phyloP scores from a whole-genome alignment of 805 yeast species.

The Wickerhamomyces strasburgensis region DNA sequence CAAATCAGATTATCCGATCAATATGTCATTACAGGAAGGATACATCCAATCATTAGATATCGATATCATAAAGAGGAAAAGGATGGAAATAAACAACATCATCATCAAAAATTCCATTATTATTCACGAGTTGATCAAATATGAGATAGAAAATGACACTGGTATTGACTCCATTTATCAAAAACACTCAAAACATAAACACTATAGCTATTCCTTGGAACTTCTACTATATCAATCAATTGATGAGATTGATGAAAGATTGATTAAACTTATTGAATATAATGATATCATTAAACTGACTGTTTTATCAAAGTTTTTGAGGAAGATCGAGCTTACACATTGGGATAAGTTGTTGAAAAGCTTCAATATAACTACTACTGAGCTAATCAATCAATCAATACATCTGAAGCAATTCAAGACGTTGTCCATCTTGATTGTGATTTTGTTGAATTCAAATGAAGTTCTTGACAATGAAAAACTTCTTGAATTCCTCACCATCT shows the following conservation, averaged over 20 bases:
- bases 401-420: constrained; percentile 38
- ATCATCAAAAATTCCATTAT: constrained; percentile 36
- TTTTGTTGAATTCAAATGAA: constrained; percentile 35
- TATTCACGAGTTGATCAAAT: constrained; percentile 40
- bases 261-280: constrained; percentile 20
- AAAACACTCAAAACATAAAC: constrained; percentile 29
- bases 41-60: constrained; percentile 40
- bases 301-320: constrained; percentile 42
- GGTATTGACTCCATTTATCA: constrained; percentile 10
- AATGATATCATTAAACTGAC: constrained; percentile 21
- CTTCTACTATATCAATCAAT: constrained; percentile 36
- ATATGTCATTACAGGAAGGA: constrained; percentile 25
- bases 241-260: constrained; percentile 16
- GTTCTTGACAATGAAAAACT: constrained; percentile 18
- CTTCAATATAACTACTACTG: constrained; percentile 36
- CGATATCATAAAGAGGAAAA: constrained; percentile 25
- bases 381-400: constrained; percentile 37
- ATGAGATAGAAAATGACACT: constrained; percentile 29
- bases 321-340: constrained; percentile 45
- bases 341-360: constrained; percentile 40
- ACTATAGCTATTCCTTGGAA: constrained; percentile 42
- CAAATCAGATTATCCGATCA: constrained; percentile 27
- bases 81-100: constrained; percentile 30
- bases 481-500: constrained; percentile 21
- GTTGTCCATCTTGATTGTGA: constrained; percentile 41